Conservation (phyloP, 306 rosid genomes). For the Urtica urens region DNA sequence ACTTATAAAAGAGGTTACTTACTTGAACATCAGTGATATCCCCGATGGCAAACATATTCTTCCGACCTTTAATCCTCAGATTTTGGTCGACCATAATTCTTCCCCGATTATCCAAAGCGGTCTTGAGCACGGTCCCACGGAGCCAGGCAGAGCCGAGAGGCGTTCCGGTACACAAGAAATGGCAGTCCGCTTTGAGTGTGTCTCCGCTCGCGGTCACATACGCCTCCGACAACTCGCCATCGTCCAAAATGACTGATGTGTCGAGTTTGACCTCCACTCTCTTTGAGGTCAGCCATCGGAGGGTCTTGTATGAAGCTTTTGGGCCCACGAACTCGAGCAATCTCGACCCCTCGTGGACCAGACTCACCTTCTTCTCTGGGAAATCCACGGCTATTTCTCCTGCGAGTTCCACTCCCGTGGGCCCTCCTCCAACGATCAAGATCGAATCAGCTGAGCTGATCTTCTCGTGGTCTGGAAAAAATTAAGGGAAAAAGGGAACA, state of each 20-base stretch:
- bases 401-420: conserved; percentile 79
- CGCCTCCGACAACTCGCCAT: conserved; percentile 23
- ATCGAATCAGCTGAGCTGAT: conserved; percentile 53
- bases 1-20: conserved; percentile 32
- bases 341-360: conserved; percentile 64
- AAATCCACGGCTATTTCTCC: conserved; percentile 73
- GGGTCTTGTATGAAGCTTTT: conserved; percentile 47
- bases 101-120: conserved; percentile 38
- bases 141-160: conserved; percentile 60
- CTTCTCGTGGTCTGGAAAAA: conserved; percentile 39
- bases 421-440: conserved; percentile 86
- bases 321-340: conserved; percentile 65
- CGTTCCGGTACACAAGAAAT: conserved; percentile 50
- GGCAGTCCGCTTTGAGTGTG: conserved; percentile 48
- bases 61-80: conserved; percentile 46
- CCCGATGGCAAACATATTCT: conserved; percentile 57
- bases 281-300: conserved; percentile 47
- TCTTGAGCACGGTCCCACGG: conserved; percentile 28
- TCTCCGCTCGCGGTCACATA: conserved; percentile 52
- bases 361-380: conserved; percentile 44
- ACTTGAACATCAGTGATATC: conserved; percentile 68
- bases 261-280: conserved; percentile 48
- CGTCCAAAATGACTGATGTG: conserved; percentile 29
- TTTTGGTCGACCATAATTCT: conserved; percentile 54
- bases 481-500: background rate